Conservation (phyloP, 176 grass and related monocot species). For the Oryza meridionalis region DNA sequence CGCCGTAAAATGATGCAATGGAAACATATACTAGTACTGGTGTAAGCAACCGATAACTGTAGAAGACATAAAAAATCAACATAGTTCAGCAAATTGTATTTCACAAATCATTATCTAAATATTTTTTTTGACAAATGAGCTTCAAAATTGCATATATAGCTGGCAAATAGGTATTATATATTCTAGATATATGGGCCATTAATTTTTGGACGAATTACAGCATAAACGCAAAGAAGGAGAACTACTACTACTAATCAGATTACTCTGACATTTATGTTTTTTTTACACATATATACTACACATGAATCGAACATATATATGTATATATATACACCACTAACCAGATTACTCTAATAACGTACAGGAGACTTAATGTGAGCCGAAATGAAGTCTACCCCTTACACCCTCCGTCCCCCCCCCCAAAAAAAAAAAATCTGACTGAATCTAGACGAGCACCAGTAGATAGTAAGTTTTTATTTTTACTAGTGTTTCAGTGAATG, state of each 20-base stretch:
- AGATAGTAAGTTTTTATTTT: no score
- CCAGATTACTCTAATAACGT: background rate
- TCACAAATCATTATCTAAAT: background rate
- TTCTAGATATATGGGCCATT: background rate
- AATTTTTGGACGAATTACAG: background rate
- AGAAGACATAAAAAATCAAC: background rate
- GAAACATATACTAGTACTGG: background rate
- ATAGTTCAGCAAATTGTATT: background rate
- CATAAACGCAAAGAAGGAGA: no score
- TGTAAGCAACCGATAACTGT: background rate
- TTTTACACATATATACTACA: no score
- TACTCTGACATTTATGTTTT: no score
- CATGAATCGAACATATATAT: no score
- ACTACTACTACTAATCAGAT: no score
- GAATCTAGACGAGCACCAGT: no score
- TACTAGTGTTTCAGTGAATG: background rate
- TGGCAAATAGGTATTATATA: no score
- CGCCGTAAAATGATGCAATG: background rate
- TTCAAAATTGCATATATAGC: background rate
- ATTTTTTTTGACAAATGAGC: background rate
- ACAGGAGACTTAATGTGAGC: no score
- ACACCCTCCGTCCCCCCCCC: no score
- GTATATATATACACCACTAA: background rate
- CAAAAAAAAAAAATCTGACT: no score
- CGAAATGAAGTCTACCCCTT: background rate